phyloP scores from a whole-genome alignment of 2,329 filamentous ascomycete genomes.

The Teratosphaeria nubilosa region DNA sequence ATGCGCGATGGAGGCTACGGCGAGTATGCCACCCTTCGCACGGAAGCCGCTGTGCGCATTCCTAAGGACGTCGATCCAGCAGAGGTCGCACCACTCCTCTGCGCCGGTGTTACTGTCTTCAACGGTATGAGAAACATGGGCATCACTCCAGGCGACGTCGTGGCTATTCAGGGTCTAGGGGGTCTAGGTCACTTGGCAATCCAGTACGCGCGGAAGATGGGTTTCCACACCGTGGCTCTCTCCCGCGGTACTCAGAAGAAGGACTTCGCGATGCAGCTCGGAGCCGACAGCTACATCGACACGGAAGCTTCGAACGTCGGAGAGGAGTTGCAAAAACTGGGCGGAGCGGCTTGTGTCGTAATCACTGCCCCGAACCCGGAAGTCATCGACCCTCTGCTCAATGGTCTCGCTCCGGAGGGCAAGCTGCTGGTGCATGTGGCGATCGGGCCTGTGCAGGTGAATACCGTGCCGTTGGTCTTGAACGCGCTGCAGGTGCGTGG shows the following conservation, averaged over 20 bases:
- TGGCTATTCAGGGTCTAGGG: constrained; percentile 45
- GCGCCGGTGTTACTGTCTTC: constrained; percentile 42
- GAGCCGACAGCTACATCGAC: constrained; percentile 49
- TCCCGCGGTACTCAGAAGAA: constrained; percentile 43
- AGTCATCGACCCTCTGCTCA: constrained; percentile 43
- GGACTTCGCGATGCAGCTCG: constrained; percentile 43
- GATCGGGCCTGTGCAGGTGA: constrained; percentile 34
- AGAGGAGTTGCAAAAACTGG: constrained; percentile 44
- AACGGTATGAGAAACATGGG: constrained; percentile 42
- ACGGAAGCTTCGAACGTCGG: constrained; percentile 41
- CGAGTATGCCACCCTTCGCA: constrained; percentile 51
- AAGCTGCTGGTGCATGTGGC: constrained; percentile 52
- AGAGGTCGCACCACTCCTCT: constrained; percentile 38
- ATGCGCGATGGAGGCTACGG: constrained; percentile 53
- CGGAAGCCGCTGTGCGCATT: constrained; percentile 49
- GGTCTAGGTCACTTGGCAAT: constrained; percentile 29
- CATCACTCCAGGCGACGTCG: constrained; percentile 34
- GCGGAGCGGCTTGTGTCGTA: constrained; percentile 53
- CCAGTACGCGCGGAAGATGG: constrained; percentile 44
- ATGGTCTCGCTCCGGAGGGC: constrained; percentile 44
- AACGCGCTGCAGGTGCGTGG: constrained; percentile 40
- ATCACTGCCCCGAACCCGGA: constrained; percentile 53
- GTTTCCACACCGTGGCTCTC: constrained; percentile 43
- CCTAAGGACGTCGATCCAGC: constrained; percentile 38
- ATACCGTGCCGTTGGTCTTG: constrained; percentile 35